phyloP scores from a whole-genome alignment of 176 grass and related monocot species.

The Oryza punctata region DNA sequence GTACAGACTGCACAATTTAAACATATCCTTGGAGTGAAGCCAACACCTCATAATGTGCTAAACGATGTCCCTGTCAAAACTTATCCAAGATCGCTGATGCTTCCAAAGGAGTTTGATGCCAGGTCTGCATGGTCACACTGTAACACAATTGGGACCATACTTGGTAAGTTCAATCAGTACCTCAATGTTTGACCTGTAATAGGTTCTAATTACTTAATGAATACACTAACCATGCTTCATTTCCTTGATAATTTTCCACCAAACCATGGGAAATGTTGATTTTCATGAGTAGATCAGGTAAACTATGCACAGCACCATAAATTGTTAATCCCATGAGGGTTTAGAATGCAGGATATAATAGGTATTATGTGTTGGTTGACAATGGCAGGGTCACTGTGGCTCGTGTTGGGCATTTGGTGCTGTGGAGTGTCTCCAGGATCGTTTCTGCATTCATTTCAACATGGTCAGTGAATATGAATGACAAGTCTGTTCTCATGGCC shows the following conservation, averaged over 20 bases:
- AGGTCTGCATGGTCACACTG: constrained; percentile 78
- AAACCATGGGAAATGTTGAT: constrained; percentile 20
- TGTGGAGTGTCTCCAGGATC: constrained; percentile 89
- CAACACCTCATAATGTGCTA: constrained; percentile 38
- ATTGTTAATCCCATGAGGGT: neutral
- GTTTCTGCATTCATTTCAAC: constrained; percentile 84
- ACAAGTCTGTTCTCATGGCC: neutral
- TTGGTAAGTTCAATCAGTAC: constrained; percentile 52
- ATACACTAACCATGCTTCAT: constrained; percentile 11
- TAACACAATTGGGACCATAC: constrained; percentile 78
- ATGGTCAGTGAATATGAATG: constrained; percentile 37
- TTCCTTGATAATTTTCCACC: constrained; percentile 4
- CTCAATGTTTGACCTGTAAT: neutral
- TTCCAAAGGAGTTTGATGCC: constrained; percentile 80
- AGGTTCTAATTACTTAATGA: neutral
- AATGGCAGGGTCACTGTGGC: constrained; percentile 82
- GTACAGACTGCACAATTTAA: constrained; percentile 79
- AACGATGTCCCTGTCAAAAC: constrained; percentile 48
- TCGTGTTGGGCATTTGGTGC: constrained; percentile 95
- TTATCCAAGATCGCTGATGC: constrained; percentile 48
- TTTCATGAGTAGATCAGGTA: constrained; percentile 79
- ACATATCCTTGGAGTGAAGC: constrained; percentile 87
- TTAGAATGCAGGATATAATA: constrained; percentile 7
- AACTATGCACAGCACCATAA: constrained; percentile 24
- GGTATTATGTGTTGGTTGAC: constrained; percentile 23